Conservation (phyloP, 2,329 filamentous ascomycete genomes). For the Arthrobotrys entomopaga region DNA sequence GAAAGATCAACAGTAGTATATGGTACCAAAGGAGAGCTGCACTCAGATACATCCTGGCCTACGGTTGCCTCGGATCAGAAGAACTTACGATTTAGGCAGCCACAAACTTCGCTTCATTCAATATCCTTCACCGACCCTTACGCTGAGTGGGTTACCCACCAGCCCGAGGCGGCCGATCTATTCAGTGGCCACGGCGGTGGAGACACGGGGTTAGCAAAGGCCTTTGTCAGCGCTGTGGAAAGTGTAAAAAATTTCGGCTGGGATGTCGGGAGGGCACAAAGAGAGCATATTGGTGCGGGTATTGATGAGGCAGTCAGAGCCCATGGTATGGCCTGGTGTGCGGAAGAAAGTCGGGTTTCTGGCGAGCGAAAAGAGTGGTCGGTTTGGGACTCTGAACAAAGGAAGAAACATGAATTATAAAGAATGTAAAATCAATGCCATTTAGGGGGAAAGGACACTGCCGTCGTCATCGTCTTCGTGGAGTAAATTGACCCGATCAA, state of each 20-base stretch:
- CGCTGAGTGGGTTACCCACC: constrained; percentile 49
- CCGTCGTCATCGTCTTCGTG: too few relatives aligned
- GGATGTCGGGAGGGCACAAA: constrained; percentile 76
- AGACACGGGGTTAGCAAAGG: constrained; percentile 79
- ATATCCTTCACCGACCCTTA: constrained; percentile 46
- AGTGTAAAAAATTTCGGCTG: constrained; percentile 77
- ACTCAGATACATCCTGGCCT: constrained; percentile 74
- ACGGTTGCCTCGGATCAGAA: constrained; percentile 13
- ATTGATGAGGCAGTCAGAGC: constrained; percentile 88
- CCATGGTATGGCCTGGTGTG: constrained; percentile 92
- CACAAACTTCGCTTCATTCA: constrained; percentile 51
- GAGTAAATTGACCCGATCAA: too few relatives aligned
- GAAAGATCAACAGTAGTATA: constrained; percentile 86
- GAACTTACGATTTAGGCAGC: constrained; percentile 26
- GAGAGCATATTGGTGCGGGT: constrained; percentile 72
- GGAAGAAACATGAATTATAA: constrained; percentile 3
- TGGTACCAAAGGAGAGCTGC: constrained; percentile 84
- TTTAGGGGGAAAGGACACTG: too few relatives aligned
- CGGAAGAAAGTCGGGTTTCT: constrained; percentile 71
- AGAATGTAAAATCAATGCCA: too few relatives aligned
- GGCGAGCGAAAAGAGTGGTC: constrained; percentile 36
- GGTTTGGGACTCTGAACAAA: constrained; percentile 38
- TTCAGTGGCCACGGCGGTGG: constrained; percentile 78
- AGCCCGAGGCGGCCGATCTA: constrained; percentile 42
- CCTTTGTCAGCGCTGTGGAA: constrained; percentile 84